Evolutionary conservation across 1,284 basidiomycete species (phyloP), one percentile per base, ranked within the genome.

Genomic region (Rhodotorula sp.): DNA sequence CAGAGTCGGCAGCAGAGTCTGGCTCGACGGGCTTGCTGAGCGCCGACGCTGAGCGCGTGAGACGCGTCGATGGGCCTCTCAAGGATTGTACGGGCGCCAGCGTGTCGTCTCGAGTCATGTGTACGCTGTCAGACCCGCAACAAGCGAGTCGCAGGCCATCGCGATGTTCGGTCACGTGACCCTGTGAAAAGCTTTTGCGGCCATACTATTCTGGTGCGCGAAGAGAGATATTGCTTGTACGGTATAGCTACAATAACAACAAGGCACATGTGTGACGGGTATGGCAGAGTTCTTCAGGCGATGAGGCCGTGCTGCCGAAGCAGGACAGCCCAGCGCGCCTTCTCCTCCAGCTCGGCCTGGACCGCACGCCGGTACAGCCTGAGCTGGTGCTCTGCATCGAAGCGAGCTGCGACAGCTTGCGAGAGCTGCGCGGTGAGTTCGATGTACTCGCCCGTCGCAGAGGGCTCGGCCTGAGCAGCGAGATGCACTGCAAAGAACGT

Each of bases 401-500:
- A 68, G 4, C 62, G 69, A 6, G 58, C 60, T 20, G 60, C 33
- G 6, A 62, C 59, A 0, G 66, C 62, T 6, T 46, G 53, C 6
- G 53, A 37, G 4, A 71, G 55, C 33, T 62, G 55, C 44, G 33
- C 26, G 17, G 63, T 62, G 29, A 71, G 53, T 29, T 67, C 69
- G 66, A 68, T 37, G 55, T 67, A 71, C 30, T 71, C 69, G 44
- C 62, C 69, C 15, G 63, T 62, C 3, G 66, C 63, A 15, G n/a
- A 15, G 3, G 69, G 69, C 18, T 67, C 66, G 44, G 66, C 69
- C 51, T 71, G 69, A 1, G 66, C 69, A 12, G 69, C 66, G 24
- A 42, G 60, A 1, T 57, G 64, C 1, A 71, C 69, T 71, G 54
- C 8, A 33, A 18, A 17, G 53, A 17, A 12, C 53, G 53, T 29